These are phyloP conservation scores for Aspergillus felis DNA, from an alignment of 2,329 filamentous ascomycete species.

Conservation along the genomic window DNA sequence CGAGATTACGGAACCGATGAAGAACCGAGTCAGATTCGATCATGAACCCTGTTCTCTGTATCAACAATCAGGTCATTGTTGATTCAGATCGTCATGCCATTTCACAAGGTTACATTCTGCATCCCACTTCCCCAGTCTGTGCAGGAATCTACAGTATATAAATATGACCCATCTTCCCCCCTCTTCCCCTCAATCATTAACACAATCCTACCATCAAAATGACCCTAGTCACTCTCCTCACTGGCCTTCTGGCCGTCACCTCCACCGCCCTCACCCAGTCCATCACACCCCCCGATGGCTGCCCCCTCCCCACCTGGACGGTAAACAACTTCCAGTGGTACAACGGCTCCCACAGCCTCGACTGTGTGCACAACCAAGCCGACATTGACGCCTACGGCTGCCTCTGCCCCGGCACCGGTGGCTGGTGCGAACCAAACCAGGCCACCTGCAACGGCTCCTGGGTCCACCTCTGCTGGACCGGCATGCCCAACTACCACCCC, in stretches of 20 bases:
- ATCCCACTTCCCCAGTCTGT: no score
- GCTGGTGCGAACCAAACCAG: slow-evolving; percentile 22
- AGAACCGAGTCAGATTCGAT: no score
- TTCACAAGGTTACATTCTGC: no score
- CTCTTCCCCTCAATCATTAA: background rate
- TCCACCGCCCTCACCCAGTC: slow-evolving; percentile 11
- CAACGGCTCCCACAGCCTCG: slow-evolving; percentile 16
- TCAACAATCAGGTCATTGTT: no score
- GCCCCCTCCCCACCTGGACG: slow-evolving; percentile 25
- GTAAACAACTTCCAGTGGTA: slow-evolving; percentile 19
- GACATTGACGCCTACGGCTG: slow-evolving; percentile 23
- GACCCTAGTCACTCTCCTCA: slow-evolving; percentile 3
- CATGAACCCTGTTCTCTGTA: no score
- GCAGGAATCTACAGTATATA: background rate
- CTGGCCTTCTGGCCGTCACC: slow-evolving; percentile 10
- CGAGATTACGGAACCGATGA: no score
- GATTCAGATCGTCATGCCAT: no score
- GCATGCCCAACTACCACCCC: slow-evolving; percentile 28
- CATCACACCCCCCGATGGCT: slow-evolving; percentile 21
- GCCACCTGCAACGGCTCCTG: slow-evolving; percentile 22
- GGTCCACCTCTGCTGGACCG: slow-evolving; percentile 25
- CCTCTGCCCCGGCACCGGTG: slow-evolving; percentile 14
- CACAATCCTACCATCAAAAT: slow-evolving; percentile 4
- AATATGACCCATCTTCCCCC: background rate
- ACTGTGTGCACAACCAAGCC: slow-evolving; percentile 18